Base-by-base conservation (phyloP, 495 filamentous ascomycete species). In the Neurospora sp. region DNA sequence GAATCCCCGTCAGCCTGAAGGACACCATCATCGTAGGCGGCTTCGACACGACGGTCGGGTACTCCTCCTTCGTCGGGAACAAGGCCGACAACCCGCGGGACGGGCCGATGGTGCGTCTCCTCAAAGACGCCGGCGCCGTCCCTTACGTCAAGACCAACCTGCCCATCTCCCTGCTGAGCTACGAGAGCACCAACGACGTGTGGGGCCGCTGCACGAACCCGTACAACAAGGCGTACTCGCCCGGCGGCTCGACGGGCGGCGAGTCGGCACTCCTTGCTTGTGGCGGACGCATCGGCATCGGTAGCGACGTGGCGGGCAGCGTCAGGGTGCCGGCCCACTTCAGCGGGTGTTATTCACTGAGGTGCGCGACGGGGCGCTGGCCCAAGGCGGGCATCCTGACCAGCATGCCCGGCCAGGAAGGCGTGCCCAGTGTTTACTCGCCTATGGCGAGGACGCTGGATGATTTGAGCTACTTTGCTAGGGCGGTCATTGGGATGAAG, bases 361-460 rank as follows among this genome's bases (percentile, higher is more conserved):
- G 94, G 61, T 99, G 96, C 80, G 94, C 91, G n/a, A 97, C 92
- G n/a, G 94, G 96, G 20, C 86, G 96, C 37, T 99, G 96, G 93
- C 94, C 94, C 5, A 96, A 96, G 78, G 85, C 85, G 45, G 96
- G 95, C 7, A 91, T 93, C 74, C 84, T 86, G 44, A 97, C 96
- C 3, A 94, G 92, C 74, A 98, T 98, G 95, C 89, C 92, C 0
- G 95, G 95, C 0, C 95, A 99, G 80, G 95, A 99, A 80, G 95
- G 94, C 4, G 89, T 99, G 40, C 87, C 92, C 3, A 93, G 90
- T 77, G 92, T 97, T 31, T 98, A 94, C 80, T 95, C 92, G 71
- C 95, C 95, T 4, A 98, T 99, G 96, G 87, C 96, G 12, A 87
- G 94, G 72, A 97, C 96, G 2, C 81, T 98, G 77, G 88, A 87